A percentile compares a stretch with the other conserved stretches of the same genome.
These are phyloP conservation scores for Auricularia sp. DNA, from an alignment of 768 basidiomycete species.

Conservation along the genomic window DNA sequence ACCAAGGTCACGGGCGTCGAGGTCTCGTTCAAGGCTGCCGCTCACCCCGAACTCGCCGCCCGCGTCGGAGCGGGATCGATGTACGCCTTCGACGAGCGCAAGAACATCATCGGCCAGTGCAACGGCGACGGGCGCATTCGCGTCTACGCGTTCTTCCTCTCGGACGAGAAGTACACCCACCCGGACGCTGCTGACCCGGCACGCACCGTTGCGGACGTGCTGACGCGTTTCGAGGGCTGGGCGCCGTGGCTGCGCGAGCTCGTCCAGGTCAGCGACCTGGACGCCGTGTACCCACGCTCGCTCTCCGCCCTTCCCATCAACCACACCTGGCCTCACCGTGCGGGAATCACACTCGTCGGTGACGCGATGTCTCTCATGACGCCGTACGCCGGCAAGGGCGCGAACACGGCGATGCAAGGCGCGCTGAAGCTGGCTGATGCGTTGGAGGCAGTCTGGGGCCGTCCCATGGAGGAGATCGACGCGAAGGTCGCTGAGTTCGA, in stretches of 20 bases:
- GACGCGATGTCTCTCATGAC: constrained; percentile 31
- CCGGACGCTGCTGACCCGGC: not conserved
- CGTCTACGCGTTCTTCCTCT: constrained; percentile 14
- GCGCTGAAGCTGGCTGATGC: constrained; percentile 12
- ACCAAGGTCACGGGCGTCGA: constrained; percentile 21
- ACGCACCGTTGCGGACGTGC: constrained; percentile 6
- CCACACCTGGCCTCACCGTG: constrained; percentile 5
- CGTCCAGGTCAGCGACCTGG: constrained; percentile 11
- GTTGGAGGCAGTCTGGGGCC: no score
- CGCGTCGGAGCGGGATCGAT: constrained; percentile 22
- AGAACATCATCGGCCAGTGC: constrained; percentile 23
- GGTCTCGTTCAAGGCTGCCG: constrained; percentile 10
- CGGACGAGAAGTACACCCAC: not conserved
- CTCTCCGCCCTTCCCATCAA: constrained; percentile 11
- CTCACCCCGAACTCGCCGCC: constrained; percentile 15
- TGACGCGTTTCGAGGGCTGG: constrained; percentile 12
- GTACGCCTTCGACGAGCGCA: constrained; percentile 18
- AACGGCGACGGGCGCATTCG: constrained; percentile 21
- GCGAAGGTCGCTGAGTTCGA: no score
- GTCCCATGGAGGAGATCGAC: no score
- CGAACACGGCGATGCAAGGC: constrained; percentile 27
- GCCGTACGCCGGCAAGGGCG: constrained; percentile 29
- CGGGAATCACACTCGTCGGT: constrained; percentile 19
- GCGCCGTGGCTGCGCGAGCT: not conserved
- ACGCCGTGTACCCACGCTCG: constrained; percentile 10